These are phyloP conservation scores for Beta vulgaris DNA, from an alignment of 148 eudicot genomes.

Conservation along the genomic window DNA sequence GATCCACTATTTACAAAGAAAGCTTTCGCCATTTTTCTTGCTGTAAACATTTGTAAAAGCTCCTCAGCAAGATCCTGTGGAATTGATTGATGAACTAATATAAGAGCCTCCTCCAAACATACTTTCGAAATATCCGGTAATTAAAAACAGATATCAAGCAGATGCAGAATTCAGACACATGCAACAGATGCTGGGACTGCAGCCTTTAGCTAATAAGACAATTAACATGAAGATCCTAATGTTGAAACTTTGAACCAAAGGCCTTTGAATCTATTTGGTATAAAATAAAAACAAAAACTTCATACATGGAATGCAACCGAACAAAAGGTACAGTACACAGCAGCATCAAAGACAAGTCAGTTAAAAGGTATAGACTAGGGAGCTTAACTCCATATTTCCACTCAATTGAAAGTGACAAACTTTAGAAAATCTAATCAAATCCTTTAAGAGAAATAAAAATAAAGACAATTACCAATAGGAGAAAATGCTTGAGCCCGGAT, in stretches of 20 bases:
- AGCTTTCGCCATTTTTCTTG: slow-evolving; percentile 75
- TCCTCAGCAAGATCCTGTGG: slow-evolving; percentile 92
- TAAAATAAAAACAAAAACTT: not conserved
- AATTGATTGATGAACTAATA: slow-evolving; percentile 11
- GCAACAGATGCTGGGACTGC: not conserved
- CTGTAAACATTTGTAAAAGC: slow-evolving; percentile 68
- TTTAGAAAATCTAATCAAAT: not conserved
- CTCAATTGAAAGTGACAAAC: not conserved
- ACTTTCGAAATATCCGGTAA: not conserved
- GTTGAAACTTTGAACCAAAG: not conserved
- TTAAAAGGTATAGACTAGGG: not conserved
- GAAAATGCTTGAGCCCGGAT: not conserved
- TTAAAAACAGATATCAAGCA: not conserved
- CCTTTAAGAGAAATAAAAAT: not conserved
- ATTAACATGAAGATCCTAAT: not conserved
- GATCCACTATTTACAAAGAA: slow-evolving; percentile 97
- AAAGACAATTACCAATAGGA: not conserved
- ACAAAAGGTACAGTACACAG: not conserved
- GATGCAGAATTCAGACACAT: not conserved
- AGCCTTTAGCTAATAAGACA: not conserved
- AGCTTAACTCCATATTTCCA: not conserved
- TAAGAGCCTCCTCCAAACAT: not conserved
- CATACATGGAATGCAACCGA: not conserved
- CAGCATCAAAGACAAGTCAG: not conserved
- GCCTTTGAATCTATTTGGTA: not conserved